Evolutionary conservation across 805 yeast genomes (phyloP), one percentile per base, ranked within the genome.

Genomic region (Saccharomycopsis capsularis): DNA sequence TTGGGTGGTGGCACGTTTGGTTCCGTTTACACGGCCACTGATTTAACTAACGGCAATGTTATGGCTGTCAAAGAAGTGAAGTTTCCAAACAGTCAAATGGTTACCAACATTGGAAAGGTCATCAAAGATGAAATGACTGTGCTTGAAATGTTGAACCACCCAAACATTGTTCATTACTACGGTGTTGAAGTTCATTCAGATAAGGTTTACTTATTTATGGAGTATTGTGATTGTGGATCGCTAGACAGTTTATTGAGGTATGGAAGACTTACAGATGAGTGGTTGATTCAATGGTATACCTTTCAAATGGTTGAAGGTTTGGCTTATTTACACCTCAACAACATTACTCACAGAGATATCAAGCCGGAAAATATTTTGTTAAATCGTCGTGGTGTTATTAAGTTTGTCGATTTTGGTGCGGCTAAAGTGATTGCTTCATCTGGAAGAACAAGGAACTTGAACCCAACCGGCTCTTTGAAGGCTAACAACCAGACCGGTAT

Each of bases 171-270:
- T 4, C 96, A 90, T 62, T 93, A 91, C 63, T 90, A 80, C 60
- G 99, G 99, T 45, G 96, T 93, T 34, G 98, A 93, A 64, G 97
- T 93, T 4, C 98, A 93, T 65, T 76, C 97, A 47, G 98, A 93
- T 64, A 79, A 86, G 55, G 97, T 93, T 16, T 90, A 88, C 63
- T 82, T 93, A 29, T 93, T 93, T 63, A 93, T 93, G 99, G 99
- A 93, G 66, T 90, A 78, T 66, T 93, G 99, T 69, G 95, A 90
- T 58, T 90, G 96, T 36, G 98, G 98, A 1, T 90, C 98, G 0
- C 70, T 93, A 50, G 88, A 96, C 0, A 79, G 85, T 4, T 68
- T 90, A 41, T 71, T 93, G 53, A 89, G 86, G 50, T 93, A 89
- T 62, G 98, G 99, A 7, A 71, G 97, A 52, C 89, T 93, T 58